A percentile compares a stretch with the other conserved stretches of the same genome.
Evolutionary conservation across 768 basidiomycete species (phyloP).

Genomic region (Leccinum fibrillosum): DNA sequence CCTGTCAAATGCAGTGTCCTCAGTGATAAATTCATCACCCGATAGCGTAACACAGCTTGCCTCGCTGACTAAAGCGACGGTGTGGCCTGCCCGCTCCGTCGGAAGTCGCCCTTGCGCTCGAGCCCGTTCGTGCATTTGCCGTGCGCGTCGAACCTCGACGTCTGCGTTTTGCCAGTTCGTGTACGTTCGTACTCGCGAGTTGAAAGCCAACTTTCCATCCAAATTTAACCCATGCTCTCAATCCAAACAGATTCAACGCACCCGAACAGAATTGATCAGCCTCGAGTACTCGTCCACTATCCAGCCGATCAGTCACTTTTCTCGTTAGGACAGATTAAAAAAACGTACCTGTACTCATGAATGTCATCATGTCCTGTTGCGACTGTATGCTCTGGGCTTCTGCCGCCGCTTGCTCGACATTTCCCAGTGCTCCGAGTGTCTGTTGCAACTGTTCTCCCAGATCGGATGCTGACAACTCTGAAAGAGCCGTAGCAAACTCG

Average conservation of each 20-base stretch:
- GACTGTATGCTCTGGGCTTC: constrained; percentile 73
- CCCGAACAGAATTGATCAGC: constrained; percentile 81
- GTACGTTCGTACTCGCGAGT: constrained; percentile 80
- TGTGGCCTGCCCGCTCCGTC: constrained; percentile 52
- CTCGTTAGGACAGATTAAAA: neutral
- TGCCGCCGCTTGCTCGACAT: constrained; percentile 70
- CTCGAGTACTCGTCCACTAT: constrained; percentile 90
- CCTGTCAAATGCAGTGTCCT: constrained; percentile 40
- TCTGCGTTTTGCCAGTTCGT: constrained; percentile 81
- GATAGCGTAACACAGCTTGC: constrained; percentile 36
- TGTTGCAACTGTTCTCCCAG: constrained; percentile 69
- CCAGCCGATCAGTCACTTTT: constrained; percentile 7
- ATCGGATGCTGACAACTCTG: constrained; percentile 72
- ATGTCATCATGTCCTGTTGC: constrained; percentile 75
- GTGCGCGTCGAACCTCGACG: constrained; percentile 65
- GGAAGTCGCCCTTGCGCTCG: constrained; percentile 73
- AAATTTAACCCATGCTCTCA: neutral
- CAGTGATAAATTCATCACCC: neutral
- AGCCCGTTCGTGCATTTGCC: constrained; percentile 77
- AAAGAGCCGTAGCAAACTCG: constrained; percentile 77
- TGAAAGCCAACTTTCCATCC: constrained; percentile 70
- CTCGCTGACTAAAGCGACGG: constrained; percentile 80
- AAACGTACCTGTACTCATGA: constrained; percentile 68
- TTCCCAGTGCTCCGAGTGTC: constrained; percentile 66
- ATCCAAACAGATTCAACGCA: constrained; percentile 36